Evolutionary conservation across 129 eudicot genomes (phyloP), one percentile per base, ranked within the genome.

Genomic region (Flaveria robusta): DNA sequence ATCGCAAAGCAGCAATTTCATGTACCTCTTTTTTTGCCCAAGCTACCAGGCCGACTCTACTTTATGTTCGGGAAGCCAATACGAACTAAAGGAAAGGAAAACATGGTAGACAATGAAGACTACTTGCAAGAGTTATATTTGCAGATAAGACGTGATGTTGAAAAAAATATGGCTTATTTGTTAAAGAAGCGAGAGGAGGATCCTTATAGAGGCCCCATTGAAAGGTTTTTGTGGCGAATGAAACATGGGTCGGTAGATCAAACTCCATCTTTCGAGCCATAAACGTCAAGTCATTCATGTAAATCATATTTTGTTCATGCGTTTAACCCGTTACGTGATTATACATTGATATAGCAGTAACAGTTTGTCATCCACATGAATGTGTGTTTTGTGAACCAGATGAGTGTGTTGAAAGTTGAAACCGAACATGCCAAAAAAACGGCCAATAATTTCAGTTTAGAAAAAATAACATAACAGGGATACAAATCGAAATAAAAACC

Each of bases 1-100:
- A 72, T 79, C 8, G 64, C 77, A 0, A 27, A 87, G 2, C 87
- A 85, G 74, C 74, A 80, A 59, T 23, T 83, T 7, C 77, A 74
- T 72, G 8, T 73, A 45, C 96, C 96, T 1, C 15, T 72, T 0
- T 8, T 85, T 47, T 26, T 69, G 37, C 81, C 81, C 47, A 77
- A 77, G 10, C 14, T 15, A 18, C 81, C 76, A 0, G 76, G 81
- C 20, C 70, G 96, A 19, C 79, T 87, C 58, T 90, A 90, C 65
- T 82, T 60, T 66, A 73, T 75, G 52, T 87, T 87, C 24, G 96
- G 92, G 65, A 87, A 87, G 74, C 92, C 96, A 2, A 66, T 90
- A 15, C 77, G 72, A 59, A 85, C 87, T 13, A 76, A 86, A 71
- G 96, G 88, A 45, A 82, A 71, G 31, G 79, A 73, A 74, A 16